Evolutionary conservation across 139 green algal genomes (phyloP).

Genomic region (Picochlorum sp.): DNA sequence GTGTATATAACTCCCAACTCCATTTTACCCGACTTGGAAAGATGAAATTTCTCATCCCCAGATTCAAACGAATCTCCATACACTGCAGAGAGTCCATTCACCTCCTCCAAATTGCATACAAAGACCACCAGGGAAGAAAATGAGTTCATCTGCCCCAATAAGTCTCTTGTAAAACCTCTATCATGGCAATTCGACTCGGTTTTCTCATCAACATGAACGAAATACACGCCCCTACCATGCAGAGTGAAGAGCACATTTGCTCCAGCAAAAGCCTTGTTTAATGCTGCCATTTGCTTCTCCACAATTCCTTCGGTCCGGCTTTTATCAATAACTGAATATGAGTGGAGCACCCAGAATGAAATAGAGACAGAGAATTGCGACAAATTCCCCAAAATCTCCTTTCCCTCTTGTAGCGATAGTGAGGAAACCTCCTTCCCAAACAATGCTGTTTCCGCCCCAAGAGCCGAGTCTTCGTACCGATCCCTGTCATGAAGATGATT

Average conservation of each 20-base stretch:
- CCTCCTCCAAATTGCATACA: slow-evolving; percentile 21
- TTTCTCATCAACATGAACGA: too few species aligned
- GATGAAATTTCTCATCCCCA: neutral
- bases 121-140: slow-evolving; percentile 13
- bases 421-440: neutral
- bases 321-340: neutral
- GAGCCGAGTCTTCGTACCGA: slow-evolving; percentile 2
- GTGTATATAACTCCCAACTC: neutral
- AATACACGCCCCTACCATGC: neutral
- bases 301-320: neutral
- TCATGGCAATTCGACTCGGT: neutral
- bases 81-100: slow-evolving; percentile 5
- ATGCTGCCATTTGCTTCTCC: neutral
- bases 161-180: neutral
- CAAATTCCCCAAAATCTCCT: neutral
- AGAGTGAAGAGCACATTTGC: neutral
- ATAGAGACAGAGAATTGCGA: slow-evolving; percentile 14
- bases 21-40: neutral
- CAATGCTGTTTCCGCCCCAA: slow-evolving; percentile 4
- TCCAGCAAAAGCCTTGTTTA: neutral
- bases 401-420: neutral
- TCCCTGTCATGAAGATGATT: slow-evolving; percentile 1
- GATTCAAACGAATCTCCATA: neutral
- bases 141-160: slow-evolving; percentile 1
- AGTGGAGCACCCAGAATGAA: slow-evolving; percentile 22